phyloP scores from a whole-genome alignment of 169 alveolate species.

The Cryptosporidium felis region DNA sequence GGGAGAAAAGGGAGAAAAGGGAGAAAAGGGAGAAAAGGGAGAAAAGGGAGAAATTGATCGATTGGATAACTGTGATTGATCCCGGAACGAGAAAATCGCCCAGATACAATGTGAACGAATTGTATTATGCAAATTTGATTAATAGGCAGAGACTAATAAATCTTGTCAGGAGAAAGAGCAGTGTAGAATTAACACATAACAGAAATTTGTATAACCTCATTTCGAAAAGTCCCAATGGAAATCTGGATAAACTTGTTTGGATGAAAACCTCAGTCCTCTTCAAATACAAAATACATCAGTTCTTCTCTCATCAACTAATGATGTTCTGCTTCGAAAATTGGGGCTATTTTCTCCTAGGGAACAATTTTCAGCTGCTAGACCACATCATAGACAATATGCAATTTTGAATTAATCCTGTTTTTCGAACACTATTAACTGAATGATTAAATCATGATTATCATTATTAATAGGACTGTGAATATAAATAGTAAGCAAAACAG shows the following conservation, averaged over 20 bases:
- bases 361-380: constrained; percentile 54
- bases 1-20: no score
- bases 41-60: not conserved
- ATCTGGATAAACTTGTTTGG: constrained; percentile 55
- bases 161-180: not conserved
- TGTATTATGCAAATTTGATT: not conserved
- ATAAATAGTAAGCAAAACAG: constrained; percentile 4
- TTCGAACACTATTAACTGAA: not conserved
- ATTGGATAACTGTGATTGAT: constrained; percentile 63
- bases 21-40: no score
- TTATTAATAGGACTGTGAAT: not conserved
- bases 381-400: constrained; percentile 59
- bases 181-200: not conserved
- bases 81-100: not conserved
- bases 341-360: constrained; percentile 62
- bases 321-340: constrained; percentile 69
- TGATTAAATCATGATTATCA: constrained; percentile 14
- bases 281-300: constrained; percentile 19
- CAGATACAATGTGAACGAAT: not conserved
- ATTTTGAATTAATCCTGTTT: not conserved
- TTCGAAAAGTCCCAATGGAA: not conserved
- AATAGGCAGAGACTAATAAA: not conserved
- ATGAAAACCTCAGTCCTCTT: constrained; percentile 60
- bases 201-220: not conserved
- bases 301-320: constrained; percentile 65